Evolutionary conservation across 371 early-diverging fungal species (phyloP).

Genomic region (Mucor lusitanicus): DNA sequence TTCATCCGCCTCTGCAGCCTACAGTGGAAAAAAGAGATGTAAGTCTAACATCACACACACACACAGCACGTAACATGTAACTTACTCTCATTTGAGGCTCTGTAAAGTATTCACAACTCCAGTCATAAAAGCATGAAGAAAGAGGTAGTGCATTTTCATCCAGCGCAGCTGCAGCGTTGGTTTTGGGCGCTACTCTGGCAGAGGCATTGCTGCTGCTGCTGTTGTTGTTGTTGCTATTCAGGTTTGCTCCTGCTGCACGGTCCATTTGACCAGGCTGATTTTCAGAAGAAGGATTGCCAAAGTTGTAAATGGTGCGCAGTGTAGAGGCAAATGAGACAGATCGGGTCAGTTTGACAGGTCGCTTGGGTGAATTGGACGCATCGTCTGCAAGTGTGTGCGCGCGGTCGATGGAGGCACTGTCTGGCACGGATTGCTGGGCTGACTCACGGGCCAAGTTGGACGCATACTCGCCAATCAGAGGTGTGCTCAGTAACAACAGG

Average conservation of each 20-base stretch:
- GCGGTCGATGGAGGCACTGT: slow-evolving; percentile 2
- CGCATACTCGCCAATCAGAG: slow-evolving; percentile 42
- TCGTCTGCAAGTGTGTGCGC: not conserved
- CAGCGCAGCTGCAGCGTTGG: not conserved
- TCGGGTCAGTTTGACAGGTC: slow-evolving; percentile 43
- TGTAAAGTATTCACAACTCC: slow-evolving; percentile 88
- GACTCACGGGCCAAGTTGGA: slow-evolving; percentile 37
- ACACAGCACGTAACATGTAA: not conserved
- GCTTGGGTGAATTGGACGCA: not conserved
- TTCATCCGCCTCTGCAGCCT: slow-evolving; percentile 82
- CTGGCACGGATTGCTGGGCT: slow-evolving; percentile 17
- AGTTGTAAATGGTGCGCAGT: slow-evolving; percentile 50
- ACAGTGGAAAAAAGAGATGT: not conserved
- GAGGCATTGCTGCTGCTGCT: not conserved
- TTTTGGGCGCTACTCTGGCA: not conserved
- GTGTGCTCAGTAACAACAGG: slow-evolving; percentile 44
- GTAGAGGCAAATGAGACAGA: slow-evolving; percentile 56
- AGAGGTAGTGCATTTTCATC: slow-evolving; percentile 43
- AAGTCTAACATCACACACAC: too few species aligned
- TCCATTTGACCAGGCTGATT: not conserved
- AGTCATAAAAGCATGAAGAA: slow-evolving; percentile 75
- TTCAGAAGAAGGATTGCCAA: slow-evolving; percentile 30
- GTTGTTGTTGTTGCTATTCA: not conserved
- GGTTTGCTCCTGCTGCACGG: not conserved
- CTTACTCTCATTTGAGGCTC: slow-evolving; percentile 86